Percentiles rank a stretch among this genome's conserved stretches.
phyloP scores from a whole-genome alignment of 1,139 yeast genomes.

The Saccharomycopsis phalli region DNA sequence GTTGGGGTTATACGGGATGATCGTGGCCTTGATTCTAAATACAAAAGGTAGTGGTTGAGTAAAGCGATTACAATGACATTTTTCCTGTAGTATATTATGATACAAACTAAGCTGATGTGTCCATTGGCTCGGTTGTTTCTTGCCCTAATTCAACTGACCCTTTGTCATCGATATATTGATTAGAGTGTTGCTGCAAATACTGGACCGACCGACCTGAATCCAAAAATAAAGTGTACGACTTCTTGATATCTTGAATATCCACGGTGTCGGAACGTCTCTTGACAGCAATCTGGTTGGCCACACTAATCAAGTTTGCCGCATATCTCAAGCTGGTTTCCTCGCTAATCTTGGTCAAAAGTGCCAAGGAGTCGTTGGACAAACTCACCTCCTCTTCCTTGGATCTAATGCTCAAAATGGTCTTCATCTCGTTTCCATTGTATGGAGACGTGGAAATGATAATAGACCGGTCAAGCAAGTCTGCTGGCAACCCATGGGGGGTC shows the following conservation, averaged over 20 bases:
- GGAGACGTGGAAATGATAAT: conserved; percentile 81
- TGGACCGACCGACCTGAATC: conserved; percentile 85
- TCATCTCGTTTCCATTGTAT: conserved; percentile 75
- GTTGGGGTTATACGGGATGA: conserved; percentile 92
- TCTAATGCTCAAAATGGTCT: conserved; percentile 77
- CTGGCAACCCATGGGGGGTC: conserved; percentile 95
- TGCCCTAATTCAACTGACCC: conserved; percentile 49
- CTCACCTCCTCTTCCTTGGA: conserved; percentile 97
- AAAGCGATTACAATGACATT: neutral
- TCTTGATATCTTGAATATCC: conserved; percentile 77
- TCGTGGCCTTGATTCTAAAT: conserved; percentile 81
- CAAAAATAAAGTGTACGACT: conserved; percentile 78
- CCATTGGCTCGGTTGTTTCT: conserved; percentile 37
- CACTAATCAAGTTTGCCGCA: conserved; percentile 84
- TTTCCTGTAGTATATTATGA: conserved; percentile 1
- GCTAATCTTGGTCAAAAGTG: conserved; percentile 85
- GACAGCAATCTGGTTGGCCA: conserved; percentile 73
- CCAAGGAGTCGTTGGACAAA: conserved; percentile 73
- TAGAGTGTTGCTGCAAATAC: conserved; percentile 58
- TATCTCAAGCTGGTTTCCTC: conserved; percentile 88
- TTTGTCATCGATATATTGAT: conserved; percentile 63
- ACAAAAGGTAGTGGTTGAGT: conserved; percentile 75
- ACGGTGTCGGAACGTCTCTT: conserved; percentile 69
- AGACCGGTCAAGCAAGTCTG: conserved; percentile 88
- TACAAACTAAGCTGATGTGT: conserved; percentile 29